Evolutionary conservation across 2,329 filamentous ascomycete genomes (phyloP).

Genomic region (Aspergillus novofumigatus): DNA sequence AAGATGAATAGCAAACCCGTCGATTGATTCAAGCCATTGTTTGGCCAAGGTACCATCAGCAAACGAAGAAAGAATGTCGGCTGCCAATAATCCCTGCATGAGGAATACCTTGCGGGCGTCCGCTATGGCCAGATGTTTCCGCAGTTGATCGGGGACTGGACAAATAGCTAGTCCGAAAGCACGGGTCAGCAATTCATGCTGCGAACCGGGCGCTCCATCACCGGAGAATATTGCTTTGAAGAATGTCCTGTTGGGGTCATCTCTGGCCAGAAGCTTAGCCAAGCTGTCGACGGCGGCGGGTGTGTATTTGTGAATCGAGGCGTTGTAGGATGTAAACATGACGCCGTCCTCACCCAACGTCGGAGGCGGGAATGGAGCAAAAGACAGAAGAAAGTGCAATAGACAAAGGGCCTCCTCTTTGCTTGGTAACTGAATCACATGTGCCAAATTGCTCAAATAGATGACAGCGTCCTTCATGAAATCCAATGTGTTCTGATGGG

Average conservation of each 20-base stretch:
- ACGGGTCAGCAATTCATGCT: slow-evolving; percentile 77
- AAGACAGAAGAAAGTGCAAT: slow-evolving; percentile 83
- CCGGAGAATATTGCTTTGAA: slow-evolving; percentile 78
- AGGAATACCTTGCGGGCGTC: slow-evolving; percentile 83
- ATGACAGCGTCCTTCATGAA: slow-evolving; percentile 96
- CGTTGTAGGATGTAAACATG: slow-evolving; percentile 77
- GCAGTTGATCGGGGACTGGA: slow-evolving; percentile 69
- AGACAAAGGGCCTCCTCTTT: slow-evolving; percentile 84
- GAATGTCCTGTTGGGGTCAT: slow-evolving; percentile 84
- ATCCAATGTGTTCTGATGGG: slow-evolving; percentile 79
- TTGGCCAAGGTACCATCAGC: slow-evolving; percentile 70
- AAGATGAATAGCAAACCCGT: slow-evolving; percentile 78
- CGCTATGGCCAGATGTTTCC: slow-evolving; percentile 61
- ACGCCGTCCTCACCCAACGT: slow-evolving; percentile 54
- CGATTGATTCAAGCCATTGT: slow-evolving; percentile 76
- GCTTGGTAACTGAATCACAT: slow-evolving; percentile 73
- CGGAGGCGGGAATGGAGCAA: slow-evolving; percentile 75
- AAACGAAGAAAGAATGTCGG: slow-evolving; percentile 78
- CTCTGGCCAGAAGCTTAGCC: slow-evolving; percentile 84
- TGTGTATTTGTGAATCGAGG: slow-evolving; percentile 77
- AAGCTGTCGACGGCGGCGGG: slow-evolving; percentile 85
- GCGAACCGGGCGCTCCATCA: slow-evolving; percentile 60
- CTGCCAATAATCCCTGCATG: slow-evolving; percentile 86
- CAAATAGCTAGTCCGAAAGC: slow-evolving; percentile 84
- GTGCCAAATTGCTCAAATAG: slow-evolving; percentile 82